These are phyloP conservation scores for Zizania palustris DNA, from an alignment of 202 grass and related monocot species.

Conservation along the genomic window DNA sequence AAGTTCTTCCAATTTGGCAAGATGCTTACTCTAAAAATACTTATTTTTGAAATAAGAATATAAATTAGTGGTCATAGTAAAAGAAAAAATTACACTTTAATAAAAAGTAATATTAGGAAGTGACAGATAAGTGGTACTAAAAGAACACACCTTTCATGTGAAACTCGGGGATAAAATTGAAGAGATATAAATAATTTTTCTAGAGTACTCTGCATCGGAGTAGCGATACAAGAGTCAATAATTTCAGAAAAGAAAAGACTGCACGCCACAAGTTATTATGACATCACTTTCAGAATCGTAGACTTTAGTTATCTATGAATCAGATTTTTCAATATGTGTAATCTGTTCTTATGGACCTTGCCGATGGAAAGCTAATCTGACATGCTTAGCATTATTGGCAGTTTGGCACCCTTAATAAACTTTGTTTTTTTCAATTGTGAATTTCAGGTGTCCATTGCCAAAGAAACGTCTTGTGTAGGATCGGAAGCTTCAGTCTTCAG, in stretches of 20 bases:
- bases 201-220: background rate
- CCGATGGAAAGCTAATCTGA: background rate
- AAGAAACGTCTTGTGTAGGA: conserved; percentile 42
- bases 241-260: conserved; percentile 20
- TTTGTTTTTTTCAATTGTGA: conserved; percentile 6
- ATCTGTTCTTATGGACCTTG: background rate
- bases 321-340: background rate
- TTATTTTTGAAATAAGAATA: no score
- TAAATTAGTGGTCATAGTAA: no score
- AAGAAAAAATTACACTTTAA: no score
- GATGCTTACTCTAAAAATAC: background rate
- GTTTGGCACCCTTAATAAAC: background rate
- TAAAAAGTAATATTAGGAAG: no score
- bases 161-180: no score
- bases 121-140: no score
- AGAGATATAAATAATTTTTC: no score
- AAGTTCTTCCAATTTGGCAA: conserved; percentile 1
- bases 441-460: conserved; percentile 53
- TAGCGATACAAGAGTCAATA: background rate
- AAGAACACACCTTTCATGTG: no score
- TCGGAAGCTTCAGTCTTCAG: conserved; percentile 55
- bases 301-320: background rate
- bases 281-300: background rate
- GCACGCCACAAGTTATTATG: background rate
- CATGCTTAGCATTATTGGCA: background rate